Base-by-base conservation (phyloP, 202 grass and related monocot species). In the Carex arenaria region DNA sequence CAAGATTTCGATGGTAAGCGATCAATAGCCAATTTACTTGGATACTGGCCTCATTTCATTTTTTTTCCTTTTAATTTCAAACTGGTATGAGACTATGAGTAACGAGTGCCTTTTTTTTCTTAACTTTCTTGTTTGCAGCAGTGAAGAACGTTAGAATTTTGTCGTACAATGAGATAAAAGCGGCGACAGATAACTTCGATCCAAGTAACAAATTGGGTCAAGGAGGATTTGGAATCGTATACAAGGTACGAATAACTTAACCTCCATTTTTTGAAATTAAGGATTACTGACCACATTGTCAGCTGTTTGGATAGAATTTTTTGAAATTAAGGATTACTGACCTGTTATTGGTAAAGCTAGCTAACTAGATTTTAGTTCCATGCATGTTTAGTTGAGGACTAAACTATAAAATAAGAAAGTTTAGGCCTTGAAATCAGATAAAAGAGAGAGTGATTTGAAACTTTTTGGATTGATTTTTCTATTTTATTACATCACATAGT, bases 211-310 rank as follows among this genome's bases (percentile, higher is more conserved):
- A 84, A 81, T 69, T 90, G 54, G 88, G 90, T 4, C 84, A 57
- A 78, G 90, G 88, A 18, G 88, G 90, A 15, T 93, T 93, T 77
- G 90, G 90, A 71, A 90, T 81, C 15, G 88, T 93, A 12, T 93
- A 90, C 85, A 92, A 88, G 88, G 90, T 87, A 78, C 11, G 7
- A 56, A 59, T 63, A 26, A 80, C 13, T 56, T 30, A 38, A 59
- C 53, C 53, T 57, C 17, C 49, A 80, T 61, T 55, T 62, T 22
- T 20, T 79, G 52, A 59, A 53, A 78, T 34, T 34, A 34, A 34
- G 42, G 42, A 9, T 45, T 45, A 45, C 8, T 45, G 8, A 10
- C 42, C 42, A 9, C 42, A 45, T 45, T 45, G 42, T 1, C 42
- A 45, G 42, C 8, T 45, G 42, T 45, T 45, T 45, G 42, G 42